These are phyloP conservation scores for Hypoxylon cercidicola DNA, from an alignment of 495 filamentous ascomycete genomes.

Conservation along the genomic window DNA sequence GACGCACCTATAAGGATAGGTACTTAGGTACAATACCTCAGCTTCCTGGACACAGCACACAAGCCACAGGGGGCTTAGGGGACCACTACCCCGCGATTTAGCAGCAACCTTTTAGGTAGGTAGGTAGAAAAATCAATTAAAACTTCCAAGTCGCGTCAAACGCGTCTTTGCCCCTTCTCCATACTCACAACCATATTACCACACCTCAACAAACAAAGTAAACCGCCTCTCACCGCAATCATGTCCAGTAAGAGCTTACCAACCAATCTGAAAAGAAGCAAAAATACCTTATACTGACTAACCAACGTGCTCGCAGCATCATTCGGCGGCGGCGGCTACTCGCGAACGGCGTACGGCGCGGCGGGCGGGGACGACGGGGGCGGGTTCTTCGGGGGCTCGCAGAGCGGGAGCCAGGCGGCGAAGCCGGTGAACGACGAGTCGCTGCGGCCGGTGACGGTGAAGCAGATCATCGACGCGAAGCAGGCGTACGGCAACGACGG, in stretches of 20 bases:
- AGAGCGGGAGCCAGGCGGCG: conserved; percentile 55
- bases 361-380: conserved; percentile 57
- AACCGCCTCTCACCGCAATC: conserved; percentile 17
- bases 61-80: background rate
- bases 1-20: too few species aligned
- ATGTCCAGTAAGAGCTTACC: conserved; percentile 42
- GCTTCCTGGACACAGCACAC: background rate
- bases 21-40: too few species aligned
- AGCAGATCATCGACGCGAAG: conserved; percentile 85
- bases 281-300: conserved; percentile 16
- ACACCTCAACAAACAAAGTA: background rate
- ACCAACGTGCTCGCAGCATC: conserved; percentile 34
- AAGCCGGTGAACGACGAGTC: conserved; percentile 67
- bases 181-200: background rate
- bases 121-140: conserved; percentile 39
- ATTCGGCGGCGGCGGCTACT: conserved; percentile 58
- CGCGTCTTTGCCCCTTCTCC: conserved; percentile 34
- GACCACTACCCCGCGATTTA: conserved; percentile 38
- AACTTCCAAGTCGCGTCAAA: conserved; percentile 39
- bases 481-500: conserved; percentile 77
- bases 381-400: conserved; percentile 57
- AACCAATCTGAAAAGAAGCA: too few species aligned
- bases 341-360: conserved; percentile 51
- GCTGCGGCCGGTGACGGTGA: conserved; percentile 91
- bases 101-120: conserved; percentile 10